These are phyloP conservation scores for Quambalaria eucalypti DNA, from an alignment of 1,284 basidiomycete genomes.

Conservation along the genomic window DNA sequence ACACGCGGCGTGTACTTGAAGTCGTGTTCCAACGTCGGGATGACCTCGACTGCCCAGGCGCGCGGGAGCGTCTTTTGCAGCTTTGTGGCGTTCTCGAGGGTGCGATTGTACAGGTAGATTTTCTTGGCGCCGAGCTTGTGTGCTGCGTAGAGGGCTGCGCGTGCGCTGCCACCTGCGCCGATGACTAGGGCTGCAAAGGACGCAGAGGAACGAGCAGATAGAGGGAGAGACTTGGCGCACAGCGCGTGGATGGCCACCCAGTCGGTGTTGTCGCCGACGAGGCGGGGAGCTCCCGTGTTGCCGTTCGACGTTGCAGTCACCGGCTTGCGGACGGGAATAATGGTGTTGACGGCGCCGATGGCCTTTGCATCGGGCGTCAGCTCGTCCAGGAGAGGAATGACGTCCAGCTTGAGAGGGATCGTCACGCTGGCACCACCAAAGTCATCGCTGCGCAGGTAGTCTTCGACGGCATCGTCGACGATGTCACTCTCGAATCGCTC, in stretches of 20 bases:
- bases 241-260: conserved; percentile 36
- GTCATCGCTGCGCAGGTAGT: conserved; percentile 58
- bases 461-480: conserved; percentile 57
- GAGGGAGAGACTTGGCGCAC: neutral
- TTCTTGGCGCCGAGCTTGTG: conserved; percentile 32
- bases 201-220: neutral
- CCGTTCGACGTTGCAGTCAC: conserved; percentile 5
- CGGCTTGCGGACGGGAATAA: conserved; percentile 23
- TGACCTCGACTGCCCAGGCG: conserved; percentile 36
- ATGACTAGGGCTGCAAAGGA: conserved; percentile 35
- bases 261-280: conserved; percentile 44
- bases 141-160: conserved; percentile 42
- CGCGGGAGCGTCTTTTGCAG: conserved; percentile 24
- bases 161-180: conserved; percentile 43
- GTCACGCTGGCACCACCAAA: conserved; percentile 96
- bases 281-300: neutral
- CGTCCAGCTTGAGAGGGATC: conserved; percentile 37
- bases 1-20: conserved; percentile 14
- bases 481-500: conserved; percentile 65
- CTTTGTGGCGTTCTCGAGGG: conserved; percentile 27
- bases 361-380: conserved; percentile 34
- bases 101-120: conserved; percentile 44
- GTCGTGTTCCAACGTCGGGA: conserved; percentile 17
- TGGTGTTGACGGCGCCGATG: conserved; percentile 45
- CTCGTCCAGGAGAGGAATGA: conserved; percentile 34